Percentiles rank a stretch among this genome's conserved stretches.
Conservation (phyloP, 371 early-diverging fungal genomes). For the Mucor mucedo region DNA sequence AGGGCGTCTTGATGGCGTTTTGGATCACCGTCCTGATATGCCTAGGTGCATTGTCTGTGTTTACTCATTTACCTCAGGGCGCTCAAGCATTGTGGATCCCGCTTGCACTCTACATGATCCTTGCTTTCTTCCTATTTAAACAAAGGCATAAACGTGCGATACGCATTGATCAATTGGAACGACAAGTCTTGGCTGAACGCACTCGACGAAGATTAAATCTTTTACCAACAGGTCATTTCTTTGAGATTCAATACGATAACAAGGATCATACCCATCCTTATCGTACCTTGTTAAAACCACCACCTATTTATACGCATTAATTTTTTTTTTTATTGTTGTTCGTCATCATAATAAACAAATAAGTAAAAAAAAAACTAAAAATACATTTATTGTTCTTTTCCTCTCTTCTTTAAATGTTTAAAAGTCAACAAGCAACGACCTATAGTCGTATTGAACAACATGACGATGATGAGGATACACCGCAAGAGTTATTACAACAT, state of each 20-base stretch:
- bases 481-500: conserved; percentile 26
- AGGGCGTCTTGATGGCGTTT: conserved; percentile 21
- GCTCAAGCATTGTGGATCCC: conserved; percentile 27
- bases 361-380: background rate
- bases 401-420: conserved; percentile 27
- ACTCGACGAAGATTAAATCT: background rate
- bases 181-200: background rate
- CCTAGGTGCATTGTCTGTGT: conserved; percentile 22
- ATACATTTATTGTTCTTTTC: background rate
- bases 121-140: background rate
- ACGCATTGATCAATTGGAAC: conserved; percentile 3
- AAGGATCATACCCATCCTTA: conserved; percentile 31
- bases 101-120: conserved; percentile 12
- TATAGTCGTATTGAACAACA: conserved; percentile 44
- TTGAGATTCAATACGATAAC: conserved; percentile 18
- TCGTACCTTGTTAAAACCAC: conserved; percentile 18
- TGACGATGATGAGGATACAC: conserved; percentile 43
- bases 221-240: conserved; percentile 24
- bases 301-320: background rate
- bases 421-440: conserved; percentile 19
- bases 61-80: conserved; percentile 16
- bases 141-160: background rate
- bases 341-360: background rate
- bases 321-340: background rate
- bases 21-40: conserved; percentile 25